phyloP scores from a whole-genome alignment of 768 basidiomycete species.

The Cytidiella melzeri region DNA sequence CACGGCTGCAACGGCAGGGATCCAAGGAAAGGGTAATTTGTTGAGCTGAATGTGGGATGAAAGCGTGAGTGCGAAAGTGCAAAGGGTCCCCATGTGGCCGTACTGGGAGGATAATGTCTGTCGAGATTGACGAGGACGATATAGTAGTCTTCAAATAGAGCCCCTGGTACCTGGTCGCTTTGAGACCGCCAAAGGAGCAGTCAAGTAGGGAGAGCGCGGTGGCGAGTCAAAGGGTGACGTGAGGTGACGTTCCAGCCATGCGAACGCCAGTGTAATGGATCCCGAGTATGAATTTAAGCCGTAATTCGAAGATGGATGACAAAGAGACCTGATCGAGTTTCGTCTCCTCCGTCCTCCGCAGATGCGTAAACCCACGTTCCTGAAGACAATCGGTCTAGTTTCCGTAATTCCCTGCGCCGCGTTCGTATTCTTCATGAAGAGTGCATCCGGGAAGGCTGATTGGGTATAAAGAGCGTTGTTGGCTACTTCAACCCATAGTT shows the following conservation, averaged over 20 bases:
- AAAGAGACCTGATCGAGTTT: conserved; percentile 93
- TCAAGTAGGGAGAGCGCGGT: conserved; percentile 47
- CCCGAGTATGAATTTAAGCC: no score
- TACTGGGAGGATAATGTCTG: no score
- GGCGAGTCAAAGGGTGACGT: conserved; percentile 33
- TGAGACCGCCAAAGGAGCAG: conserved; percentile 43
- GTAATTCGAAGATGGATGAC: conserved; percentile 22
- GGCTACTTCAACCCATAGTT: conserved; percentile 15
- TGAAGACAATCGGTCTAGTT: conserved; percentile 71
- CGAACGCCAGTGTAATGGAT: conserved; percentile 67
- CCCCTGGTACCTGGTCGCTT: conserved; percentile 54
- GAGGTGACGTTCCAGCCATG: conserved; percentile 69
- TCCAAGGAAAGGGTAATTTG: no score
- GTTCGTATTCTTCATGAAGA: conserved; percentile 63
- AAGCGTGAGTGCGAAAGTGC: no score
- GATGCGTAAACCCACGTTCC: conserved; percentile 51
- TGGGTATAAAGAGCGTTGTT: conserved; percentile 48
- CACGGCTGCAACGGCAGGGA: no score
- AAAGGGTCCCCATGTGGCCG: no score
- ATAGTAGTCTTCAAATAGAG: conserved; percentile 72
- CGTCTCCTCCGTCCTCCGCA: conserved; percentile 74
- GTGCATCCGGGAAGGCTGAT: conserved; percentile 43
- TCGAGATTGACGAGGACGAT: conserved; percentile 49
- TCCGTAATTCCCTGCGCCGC: conserved; percentile 51
- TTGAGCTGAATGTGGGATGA: no score